Percentiles rank a stretch among this genome's conserved stretches.
Conservation (phyloP, 2,329 filamentous ascomycete genomes). For the Fusarium mangiferae region DNA sequence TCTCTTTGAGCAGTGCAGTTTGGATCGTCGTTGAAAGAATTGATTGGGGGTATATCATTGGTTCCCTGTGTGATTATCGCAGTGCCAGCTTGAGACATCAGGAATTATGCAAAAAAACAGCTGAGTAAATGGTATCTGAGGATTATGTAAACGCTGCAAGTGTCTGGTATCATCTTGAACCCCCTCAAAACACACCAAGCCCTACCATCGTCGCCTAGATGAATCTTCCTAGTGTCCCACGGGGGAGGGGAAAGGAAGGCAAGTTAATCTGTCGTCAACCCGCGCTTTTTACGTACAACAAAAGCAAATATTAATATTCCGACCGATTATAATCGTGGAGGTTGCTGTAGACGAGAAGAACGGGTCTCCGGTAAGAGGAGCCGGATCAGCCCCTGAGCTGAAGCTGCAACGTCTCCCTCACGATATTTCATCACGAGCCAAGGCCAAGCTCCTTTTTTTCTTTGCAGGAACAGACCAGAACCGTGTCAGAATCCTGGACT, state of each 20-base stretch:
- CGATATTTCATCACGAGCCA: background rate
- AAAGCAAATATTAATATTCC: background rate
- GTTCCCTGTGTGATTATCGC: background rate
- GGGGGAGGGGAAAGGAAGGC: constrained; percentile 3
- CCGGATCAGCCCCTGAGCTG: constrained; percentile 19
- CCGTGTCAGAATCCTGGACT: background rate
- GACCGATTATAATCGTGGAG: background rate
- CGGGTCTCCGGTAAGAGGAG: constrained; percentile 6
- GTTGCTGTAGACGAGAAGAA: background rate
- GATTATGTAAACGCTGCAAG: background rate
- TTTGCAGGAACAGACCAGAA: too few relatives aligned
- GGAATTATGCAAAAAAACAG: background rate
- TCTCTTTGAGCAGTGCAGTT: background rate
- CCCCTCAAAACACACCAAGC: constrained; percentile 9
- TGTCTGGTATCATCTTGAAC: background rate
- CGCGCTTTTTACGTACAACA: constrained; percentile 6
- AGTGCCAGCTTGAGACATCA: background rate
- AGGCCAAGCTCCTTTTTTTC: too few relatives aligned
- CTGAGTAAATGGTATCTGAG: background rate
- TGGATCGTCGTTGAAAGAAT: background rate
- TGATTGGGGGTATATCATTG: background rate
- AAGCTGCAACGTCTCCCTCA: background rate
- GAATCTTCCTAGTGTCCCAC: constrained; percentile 2
- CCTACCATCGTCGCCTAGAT: constrained; percentile 7
- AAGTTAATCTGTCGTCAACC: background rate